These are phyloP conservation scores for Syzygium aqueum DNA, from an alignment of 345 rosid genomes.

Conservation along the genomic window DNA sequence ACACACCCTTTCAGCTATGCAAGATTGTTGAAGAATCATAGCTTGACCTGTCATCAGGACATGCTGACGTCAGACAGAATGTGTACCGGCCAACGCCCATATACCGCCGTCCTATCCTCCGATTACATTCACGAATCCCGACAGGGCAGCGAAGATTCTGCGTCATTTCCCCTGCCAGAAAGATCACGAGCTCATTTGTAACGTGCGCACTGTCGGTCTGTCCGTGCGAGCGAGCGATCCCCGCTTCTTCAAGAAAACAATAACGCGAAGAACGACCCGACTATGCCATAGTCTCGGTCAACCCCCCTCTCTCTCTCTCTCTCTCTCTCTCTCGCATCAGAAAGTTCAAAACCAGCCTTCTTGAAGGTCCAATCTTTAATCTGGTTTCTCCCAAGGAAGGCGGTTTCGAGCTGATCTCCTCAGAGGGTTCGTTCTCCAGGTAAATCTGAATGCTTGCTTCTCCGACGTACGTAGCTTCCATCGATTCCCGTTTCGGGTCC, in stretches of 20 bases:
- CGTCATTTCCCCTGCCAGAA: background rate
- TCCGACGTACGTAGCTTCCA: background rate
- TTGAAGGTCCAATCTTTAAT: background rate
- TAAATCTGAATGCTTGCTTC: background rate
- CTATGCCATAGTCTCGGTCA: background rate
- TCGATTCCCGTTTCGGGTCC: background rate
- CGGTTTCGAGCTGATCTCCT: background rate
- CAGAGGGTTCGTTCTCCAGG: background rate
- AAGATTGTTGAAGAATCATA: background rate
- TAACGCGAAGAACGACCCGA: background rate
- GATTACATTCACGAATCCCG: background rate
- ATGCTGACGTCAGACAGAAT: accelerated
- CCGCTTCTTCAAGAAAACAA: background rate
- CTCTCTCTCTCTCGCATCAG: background rate
- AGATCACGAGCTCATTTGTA: background rate
- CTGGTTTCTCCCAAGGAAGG: background rate
- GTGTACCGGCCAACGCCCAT: background rate
- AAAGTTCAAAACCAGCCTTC: background rate
- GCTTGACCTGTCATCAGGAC: background rate
- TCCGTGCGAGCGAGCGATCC: background rate
- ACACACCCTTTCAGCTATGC: accelerated
- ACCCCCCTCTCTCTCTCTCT: background rate
- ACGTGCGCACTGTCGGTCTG: background rate
- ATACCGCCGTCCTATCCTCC: background rate
- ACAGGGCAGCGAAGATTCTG: background rate